Conservation (phyloP, 2,329 filamentous ascomycete genomes). For the Cladosporium velox region DNA sequence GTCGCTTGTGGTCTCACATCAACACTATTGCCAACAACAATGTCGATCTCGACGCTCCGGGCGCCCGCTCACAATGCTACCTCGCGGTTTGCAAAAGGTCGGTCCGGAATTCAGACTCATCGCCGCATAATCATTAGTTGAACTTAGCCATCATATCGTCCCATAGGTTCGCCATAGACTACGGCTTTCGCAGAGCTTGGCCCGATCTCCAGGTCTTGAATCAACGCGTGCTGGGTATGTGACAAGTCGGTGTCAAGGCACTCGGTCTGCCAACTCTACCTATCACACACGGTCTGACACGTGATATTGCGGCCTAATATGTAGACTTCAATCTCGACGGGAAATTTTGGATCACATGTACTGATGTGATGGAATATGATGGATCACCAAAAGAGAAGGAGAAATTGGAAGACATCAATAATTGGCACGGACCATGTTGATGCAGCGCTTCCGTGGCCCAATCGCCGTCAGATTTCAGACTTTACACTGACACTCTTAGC, state of each 20-base stretch:
- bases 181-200: background rate
- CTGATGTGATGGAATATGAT: background rate
- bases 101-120: background rate
- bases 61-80: background rate
- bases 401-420: conserved; percentile 1
- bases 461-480: background rate
- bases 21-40: no score
- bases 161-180: background rate
- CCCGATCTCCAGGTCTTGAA: background rate
- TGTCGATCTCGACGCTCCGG: background rate
- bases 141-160: background rate
- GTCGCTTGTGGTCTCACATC: background rate
- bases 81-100: background rate
- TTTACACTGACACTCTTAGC: conserved; percentile 18
- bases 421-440: conserved; percentile 7
- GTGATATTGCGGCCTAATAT: background rate
- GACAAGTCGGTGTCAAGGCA: background rate
- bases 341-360: background rate
- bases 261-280: background rate
- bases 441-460: conserved; percentile 1
- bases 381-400: background rate
- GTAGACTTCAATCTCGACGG: background rate
- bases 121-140: background rate
- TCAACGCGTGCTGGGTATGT: background rate
- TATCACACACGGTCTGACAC: background rate